These are phyloP conservation scores for Ensete glaucum DNA, from an alignment of 176 grass and related monocot species.

Conservation along the genomic window DNA sequence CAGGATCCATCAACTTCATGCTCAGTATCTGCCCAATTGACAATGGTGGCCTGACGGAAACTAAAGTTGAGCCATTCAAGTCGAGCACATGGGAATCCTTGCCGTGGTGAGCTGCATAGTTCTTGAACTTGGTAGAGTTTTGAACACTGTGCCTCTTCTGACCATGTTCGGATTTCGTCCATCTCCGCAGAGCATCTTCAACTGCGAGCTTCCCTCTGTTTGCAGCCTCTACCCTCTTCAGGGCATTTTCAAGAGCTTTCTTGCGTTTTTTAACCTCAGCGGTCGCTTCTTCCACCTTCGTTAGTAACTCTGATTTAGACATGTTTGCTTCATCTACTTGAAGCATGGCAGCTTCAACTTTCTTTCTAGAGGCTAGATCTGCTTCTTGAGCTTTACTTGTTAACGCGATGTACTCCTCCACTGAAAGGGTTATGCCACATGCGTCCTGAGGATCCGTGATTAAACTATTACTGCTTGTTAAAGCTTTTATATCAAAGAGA, in stretches of 20 bases:
- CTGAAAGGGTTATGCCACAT: slow-evolving; percentile 40
- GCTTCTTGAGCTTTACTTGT: slow-evolving; percentile 47
- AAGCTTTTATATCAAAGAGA: slow-evolving; percentile 66
- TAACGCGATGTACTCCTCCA: slow-evolving; percentile 57
- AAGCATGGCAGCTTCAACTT: slow-evolving; percentile 42
- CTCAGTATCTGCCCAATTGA: slow-evolving; percentile 91
- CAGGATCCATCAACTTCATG: slow-evolving; percentile 60
- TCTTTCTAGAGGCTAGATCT: slow-evolving; percentile 54
- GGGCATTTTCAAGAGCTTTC: slow-evolving; percentile 52
- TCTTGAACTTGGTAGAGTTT: slow-evolving; percentile 60
- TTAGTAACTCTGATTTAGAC: slow-evolving; percentile 35
- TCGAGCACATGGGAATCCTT: slow-evolving; percentile 14
- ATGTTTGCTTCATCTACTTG: slow-evolving; percentile 45
- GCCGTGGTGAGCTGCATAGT: slow-evolving; percentile 20
- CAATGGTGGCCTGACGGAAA: slow-evolving; percentile 37
- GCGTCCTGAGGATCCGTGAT: slow-evolving; percentile 15
- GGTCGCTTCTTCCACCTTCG: slow-evolving; percentile 52
- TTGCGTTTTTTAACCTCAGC: slow-evolving; percentile 61
- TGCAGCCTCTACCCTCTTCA: slow-evolving; percentile 58
- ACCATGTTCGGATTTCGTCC: slow-evolving; percentile 41
- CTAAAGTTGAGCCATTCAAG: slow-evolving; percentile 19
- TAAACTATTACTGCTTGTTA: slow-evolving; percentile 47
- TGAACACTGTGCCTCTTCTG: slow-evolving; percentile 26
- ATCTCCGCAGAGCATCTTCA: slow-evolving; percentile 54
- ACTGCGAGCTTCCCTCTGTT: slow-evolving; percentile 52